phyloP scores from a whole-genome alignment of 345 rosid species.

The Citrus inodora region DNA sequence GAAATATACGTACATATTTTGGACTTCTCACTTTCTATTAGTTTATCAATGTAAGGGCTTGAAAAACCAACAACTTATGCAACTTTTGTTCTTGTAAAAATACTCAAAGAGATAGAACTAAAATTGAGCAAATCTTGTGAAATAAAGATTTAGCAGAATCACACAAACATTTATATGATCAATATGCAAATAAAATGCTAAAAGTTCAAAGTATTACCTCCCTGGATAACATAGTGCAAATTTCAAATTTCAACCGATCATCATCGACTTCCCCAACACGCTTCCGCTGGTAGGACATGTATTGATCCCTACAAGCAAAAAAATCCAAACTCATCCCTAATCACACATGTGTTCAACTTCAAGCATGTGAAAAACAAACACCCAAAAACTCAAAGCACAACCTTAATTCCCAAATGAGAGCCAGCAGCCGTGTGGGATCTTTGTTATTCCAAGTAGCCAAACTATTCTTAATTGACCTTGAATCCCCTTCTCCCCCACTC shows the following conservation, averaged over 20 bases:
- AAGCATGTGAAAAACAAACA: conserved; percentile 3
- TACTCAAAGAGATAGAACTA: background rate
- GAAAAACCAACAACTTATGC: background rate
- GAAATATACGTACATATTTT: background rate
- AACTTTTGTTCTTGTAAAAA: background rate
- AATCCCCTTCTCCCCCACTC: conserved; percentile 24
- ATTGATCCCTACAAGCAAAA: conserved; percentile 54
- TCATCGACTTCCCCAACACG: conserved; percentile 78
- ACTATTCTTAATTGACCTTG: conserved; percentile 24
- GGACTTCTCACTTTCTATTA: background rate
- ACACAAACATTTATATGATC: background rate
- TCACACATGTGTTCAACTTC: background rate
- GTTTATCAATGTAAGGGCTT: background rate
- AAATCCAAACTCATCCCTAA: background rate
- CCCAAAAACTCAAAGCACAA: conserved; percentile 16
- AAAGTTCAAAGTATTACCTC: conserved; percentile 50
- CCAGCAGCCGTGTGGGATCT: conserved; percentile 60
- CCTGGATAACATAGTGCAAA: conserved; percentile 78
- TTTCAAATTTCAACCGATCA: conserved; percentile 78
- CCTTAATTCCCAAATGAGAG: conserved; percentile 79
- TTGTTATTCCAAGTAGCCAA: conserved; percentile 65
- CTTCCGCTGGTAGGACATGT: conserved; percentile 55
- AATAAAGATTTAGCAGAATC: background rate
- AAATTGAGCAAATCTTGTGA: too few relatives aligned
- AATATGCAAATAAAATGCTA: background rate